A percentile compares a stretch with the other conserved stretches of the same genome.
These are phyloP conservation scores for Plectosphaerella sp. DNA, from an alignment of 2,329 filamentous ascomycete genomes.

Conservation along the genomic window DNA sequence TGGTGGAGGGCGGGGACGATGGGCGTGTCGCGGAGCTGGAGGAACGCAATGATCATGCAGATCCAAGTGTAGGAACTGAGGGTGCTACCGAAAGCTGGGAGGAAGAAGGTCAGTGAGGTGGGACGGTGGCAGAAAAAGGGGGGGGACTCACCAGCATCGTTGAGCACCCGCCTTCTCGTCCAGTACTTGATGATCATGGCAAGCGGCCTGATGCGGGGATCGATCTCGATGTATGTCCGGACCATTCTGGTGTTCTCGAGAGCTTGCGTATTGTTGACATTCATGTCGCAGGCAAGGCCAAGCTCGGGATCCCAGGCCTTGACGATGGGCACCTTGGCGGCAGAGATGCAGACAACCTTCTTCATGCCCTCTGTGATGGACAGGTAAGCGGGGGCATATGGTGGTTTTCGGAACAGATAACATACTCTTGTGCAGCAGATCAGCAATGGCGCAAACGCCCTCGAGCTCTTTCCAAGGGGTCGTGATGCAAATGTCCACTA, in stretches of 20 bases:
- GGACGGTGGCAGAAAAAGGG: not conserved
- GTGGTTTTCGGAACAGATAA: constrained; percentile 10
- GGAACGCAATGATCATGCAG: constrained; percentile 93
- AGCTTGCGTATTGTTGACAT: constrained; percentile 94
- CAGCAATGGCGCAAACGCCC: constrained; percentile 84
- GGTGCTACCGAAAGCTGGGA: constrained; percentile 79
- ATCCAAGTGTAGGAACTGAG: constrained; percentile 99
- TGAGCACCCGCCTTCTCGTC: constrained; percentile 88
- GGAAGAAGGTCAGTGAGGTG: constrained; percentile 9
- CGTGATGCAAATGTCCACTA: constrained; percentile 97
- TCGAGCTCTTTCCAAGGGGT: constrained; percentile 85
- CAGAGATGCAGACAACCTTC: constrained; percentile 89
- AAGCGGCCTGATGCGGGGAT: constrained; percentile 82
- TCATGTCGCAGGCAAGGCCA: constrained; percentile 89
- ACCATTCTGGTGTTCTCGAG: constrained; percentile 98
- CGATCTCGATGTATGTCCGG: constrained; percentile 90
- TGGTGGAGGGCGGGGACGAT: constrained; percentile 84
- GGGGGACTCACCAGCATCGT: constrained; percentile 80
- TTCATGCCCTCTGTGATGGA: constrained; percentile 83
- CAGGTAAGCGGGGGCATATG: not conserved
- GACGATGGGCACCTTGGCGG: constrained; percentile 95
- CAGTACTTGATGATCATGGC: constrained; percentile 98
- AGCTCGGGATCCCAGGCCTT: constrained; percentile 98
- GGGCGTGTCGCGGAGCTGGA: constrained; percentile 81
- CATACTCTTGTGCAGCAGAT: constrained; percentile 80